Evolutionary conservation across 1,284 basidiomycete species (phyloP).

Genomic region (Austropuccinia psidii): DNA sequence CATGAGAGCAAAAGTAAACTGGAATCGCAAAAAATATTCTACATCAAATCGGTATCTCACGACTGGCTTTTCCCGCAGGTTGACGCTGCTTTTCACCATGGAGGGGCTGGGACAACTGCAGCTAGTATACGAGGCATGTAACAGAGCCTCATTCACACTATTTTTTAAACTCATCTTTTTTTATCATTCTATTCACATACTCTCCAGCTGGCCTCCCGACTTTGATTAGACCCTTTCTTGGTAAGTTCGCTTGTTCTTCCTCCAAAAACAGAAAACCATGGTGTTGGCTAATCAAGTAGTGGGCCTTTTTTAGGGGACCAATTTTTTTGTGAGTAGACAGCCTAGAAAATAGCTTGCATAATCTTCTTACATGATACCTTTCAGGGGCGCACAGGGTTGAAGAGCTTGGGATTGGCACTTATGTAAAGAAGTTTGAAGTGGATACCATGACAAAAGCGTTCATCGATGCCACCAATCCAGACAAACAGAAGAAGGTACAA

Average conservation of each 20-base stretch:
- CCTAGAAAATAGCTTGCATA: not conserved
- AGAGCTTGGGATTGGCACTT: constrained; percentile 74
- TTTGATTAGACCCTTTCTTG: constrained; percentile 94
- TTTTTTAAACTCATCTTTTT: not conserved
- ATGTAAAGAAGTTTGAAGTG: constrained; percentile 64
- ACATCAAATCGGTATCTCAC: constrained; percentile 78
- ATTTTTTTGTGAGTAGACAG: constrained; percentile 50
- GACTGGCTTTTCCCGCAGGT: constrained; percentile 92
- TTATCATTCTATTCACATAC: not conserved
- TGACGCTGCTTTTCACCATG: constrained; percentile 93
- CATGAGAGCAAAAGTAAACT: constrained; percentile 36
- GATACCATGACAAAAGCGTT: constrained; percentile 70
- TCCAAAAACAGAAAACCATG: not conserved
- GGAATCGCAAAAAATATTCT: constrained; percentile 40
- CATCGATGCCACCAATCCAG: constrained; percentile 68
- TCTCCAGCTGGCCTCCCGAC: constrained; percentile 75
- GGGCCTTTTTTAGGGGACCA: constrained; percentile 52
- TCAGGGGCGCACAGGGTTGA: constrained; percentile 51
- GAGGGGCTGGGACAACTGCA: constrained; percentile 90
- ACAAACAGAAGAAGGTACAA: constrained; percentile 76
- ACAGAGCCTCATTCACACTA: not conserved
- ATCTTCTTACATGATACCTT: not conserved
- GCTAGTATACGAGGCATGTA: constrained; percentile 76
- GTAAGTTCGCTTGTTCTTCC: constrained; percentile 50
- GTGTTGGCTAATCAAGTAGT: not conserved